Percentiles rank a stretch among this genome's conserved stretches.
phyloP scores from a whole-genome alignment of 2,329 filamentous ascomycete species.

The Ascocoryne sarcoides region DNA sequence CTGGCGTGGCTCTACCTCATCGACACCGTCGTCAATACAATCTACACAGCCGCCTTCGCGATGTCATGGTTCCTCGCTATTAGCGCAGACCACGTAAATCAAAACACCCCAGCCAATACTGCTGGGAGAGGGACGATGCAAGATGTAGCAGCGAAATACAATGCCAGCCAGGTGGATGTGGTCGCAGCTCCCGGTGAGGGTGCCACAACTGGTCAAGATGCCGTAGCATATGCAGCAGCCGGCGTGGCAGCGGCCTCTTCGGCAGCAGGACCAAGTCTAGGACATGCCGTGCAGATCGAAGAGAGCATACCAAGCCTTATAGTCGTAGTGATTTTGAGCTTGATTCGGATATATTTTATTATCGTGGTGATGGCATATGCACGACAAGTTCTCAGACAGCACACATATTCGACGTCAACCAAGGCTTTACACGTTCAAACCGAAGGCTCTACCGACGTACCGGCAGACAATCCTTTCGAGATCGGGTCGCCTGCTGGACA shows the following conservation, averaged over 20 bases:
- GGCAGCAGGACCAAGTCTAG: conserved; percentile 38
- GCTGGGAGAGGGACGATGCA: conserved; percentile 38
- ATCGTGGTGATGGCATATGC: conserved; percentile 79
- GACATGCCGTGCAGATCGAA: conserved; percentile 56
- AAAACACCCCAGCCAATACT: conserved; percentile 32
- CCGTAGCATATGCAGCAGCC: conserved; percentile 37
- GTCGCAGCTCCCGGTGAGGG: conserved; percentile 38
- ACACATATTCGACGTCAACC: conserved; percentile 43
- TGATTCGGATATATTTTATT: conserved; percentile 73
- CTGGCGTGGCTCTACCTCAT: conserved; percentile 80
- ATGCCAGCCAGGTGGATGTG: conserved; percentile 48
- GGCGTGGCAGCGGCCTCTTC: conserved; percentile 30
- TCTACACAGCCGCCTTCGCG: conserved; percentile 75
- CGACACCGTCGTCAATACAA: conserved; percentile 72
- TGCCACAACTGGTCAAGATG: conserved; percentile 40
- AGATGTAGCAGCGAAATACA: conserved; percentile 52
- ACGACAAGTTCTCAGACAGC: conserved; percentile 63
- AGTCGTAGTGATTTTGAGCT: conserved; percentile 64
- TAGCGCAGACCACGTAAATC: conserved; percentile 29
- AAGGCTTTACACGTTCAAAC: conserved; percentile 26
- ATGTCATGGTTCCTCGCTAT: conserved; percentile 79
- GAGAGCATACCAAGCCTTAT: conserved; percentile 69
- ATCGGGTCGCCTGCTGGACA: conserved; percentile 61
- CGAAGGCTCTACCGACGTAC: conserved; percentile 33
- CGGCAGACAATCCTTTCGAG: conserved; percentile 62